Percentiles rank a stretch among this genome's conserved stretches.
These are phyloP conservation scores for Prinsepia uniflora DNA, from an alignment of 306 rosid species.

Conservation along the genomic window DNA sequence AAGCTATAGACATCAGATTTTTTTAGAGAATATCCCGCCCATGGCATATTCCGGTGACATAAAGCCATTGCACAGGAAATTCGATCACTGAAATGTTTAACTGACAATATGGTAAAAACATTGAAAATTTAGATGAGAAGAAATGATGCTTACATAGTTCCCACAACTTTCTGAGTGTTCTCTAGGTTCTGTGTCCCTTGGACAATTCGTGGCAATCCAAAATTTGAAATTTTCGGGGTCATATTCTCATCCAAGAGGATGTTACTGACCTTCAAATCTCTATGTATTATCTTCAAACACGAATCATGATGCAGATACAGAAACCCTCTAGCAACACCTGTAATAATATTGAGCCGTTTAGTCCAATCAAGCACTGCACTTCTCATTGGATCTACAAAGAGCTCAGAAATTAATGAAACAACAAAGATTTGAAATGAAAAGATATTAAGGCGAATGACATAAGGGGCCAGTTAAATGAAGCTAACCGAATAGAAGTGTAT, in stretches of 20 bases:
- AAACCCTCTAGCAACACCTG: conserved; percentile 20
- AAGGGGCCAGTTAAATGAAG: too few species aligned
- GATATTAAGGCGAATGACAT: too few species aligned
- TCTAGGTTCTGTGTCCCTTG: neutral
- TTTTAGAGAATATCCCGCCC: too few species aligned
- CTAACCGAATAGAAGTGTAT: conserved; percentile 27
- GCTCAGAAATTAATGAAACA: too few species aligned
- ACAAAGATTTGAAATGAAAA: too few species aligned
- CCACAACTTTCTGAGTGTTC: neutral
- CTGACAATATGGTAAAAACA: too few species aligned
- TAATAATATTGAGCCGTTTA: conserved; percentile 22
- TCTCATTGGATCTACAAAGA: neutral
- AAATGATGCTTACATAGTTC: neutral
- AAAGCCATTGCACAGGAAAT: too few species aligned
- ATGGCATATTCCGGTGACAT: too few species aligned
- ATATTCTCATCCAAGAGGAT: neutral
- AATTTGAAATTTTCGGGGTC: neutral
- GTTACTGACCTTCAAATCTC: neutral
- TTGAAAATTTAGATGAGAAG: neutral
- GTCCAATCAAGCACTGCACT: conserved; percentile 15
- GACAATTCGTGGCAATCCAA: neutral
- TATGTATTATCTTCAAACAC: conserved; percentile 1
- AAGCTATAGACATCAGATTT: too few species aligned
- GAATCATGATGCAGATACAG: conserved; percentile 30
- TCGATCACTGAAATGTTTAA: too few species aligned